Base-by-base conservation (phyloP, 2,329 filamentous ascomycete species). In the Talaromyces piceae region DNA sequence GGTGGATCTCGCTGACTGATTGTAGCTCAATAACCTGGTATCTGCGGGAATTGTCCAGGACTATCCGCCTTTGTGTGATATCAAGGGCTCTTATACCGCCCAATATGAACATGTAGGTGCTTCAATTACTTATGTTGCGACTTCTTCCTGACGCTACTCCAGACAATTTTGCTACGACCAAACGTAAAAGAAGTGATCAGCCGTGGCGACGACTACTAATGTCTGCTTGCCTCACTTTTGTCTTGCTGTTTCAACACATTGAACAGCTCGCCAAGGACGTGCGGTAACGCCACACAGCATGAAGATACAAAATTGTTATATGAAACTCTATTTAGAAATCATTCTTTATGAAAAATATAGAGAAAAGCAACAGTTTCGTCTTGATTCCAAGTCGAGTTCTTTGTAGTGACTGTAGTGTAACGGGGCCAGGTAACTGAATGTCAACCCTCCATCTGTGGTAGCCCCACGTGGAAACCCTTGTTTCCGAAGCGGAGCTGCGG, bases 71-170 rank as follows among this genome's bases (percentile, higher is more conserved):
- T 76, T 96, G 60, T 84, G 87, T 60, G 91, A 96, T 73, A 84
- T 91, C 72, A 95, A 94, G 79, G 91, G 91, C 53, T 94, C 88
- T 23, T 95, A 95, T 70, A 94, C 90, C 23, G 91, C 91, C 57
- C 91, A 96, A 68, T 95, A 83, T 66, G 91, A 96, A 76, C 91
- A 96, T 74, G 90, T 94, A 73, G 79, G 87, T 81, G 28, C 20
- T 31, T 8, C 16, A 28, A 27, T 12, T 16, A 4, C 39, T 39
- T n/a, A 16, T 12, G 1, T 39, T 20, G n/a, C 1, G n/a, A n/a
- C 6, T 5, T 41, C 37, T 23, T 51, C 28, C 47, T 49, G 8
- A 51, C 49, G 13, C 8, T 13, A 16, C 23, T 25, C 26, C 13
- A 88, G 84, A 88, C 87, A 28, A 86, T 91, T 59, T 69, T 91